These are phyloP conservation scores for Trichosanthes cucumerina DNA, from an alignment of 306 rosid genomes.

Conservation along the genomic window DNA sequence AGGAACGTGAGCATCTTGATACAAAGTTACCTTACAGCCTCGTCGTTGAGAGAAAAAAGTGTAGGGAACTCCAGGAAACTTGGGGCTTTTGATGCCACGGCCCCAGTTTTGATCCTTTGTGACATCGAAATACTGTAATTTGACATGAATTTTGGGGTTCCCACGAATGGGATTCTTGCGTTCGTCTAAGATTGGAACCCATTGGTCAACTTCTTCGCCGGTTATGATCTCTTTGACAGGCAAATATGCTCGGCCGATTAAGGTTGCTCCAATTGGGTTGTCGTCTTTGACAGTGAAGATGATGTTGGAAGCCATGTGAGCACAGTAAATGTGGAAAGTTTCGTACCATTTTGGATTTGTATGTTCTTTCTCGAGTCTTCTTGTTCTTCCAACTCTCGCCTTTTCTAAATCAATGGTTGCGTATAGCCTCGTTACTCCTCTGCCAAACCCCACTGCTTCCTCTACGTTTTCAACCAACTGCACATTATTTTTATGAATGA, in stretches of 20 bases:
- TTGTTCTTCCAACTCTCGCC: slow-evolving; percentile 44
- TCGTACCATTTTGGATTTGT: slow-evolving; percentile 33
- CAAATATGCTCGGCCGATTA: slow-evolving; percentile 37
- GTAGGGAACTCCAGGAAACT: slow-evolving; percentile 43
- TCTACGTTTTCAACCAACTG: slow-evolving; percentile 24
- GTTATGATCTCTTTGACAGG: slow-evolving; percentile 17
- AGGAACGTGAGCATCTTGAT: slow-evolving; percentile 41
- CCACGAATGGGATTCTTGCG: slow-evolving; percentile 21
- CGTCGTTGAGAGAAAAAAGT: slow-evolving; percentile 34
- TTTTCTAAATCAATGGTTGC: slow-evolving; percentile 34
- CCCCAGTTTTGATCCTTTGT: slow-evolving; percentile 33
- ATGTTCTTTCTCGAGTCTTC: slow-evolving; percentile 22
- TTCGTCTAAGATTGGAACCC: slow-evolving; percentile 28
- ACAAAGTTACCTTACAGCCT: slow-evolving; percentile 33
- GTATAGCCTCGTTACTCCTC: slow-evolving; percentile 24
- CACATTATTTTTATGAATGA: no score
- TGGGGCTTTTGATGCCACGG: slow-evolving; percentile 28
- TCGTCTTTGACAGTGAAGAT: slow-evolving; percentile 35
- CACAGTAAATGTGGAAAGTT: slow-evolving; percentile 43
- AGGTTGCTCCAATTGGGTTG: slow-evolving; percentile 36
- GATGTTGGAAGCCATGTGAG: slow-evolving; percentile 33
- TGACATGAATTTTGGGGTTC: slow-evolving; percentile 32
- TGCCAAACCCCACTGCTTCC: slow-evolving; percentile 34
- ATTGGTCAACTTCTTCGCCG: slow-evolving; percentile 33
- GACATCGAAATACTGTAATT: slow-evolving; percentile 33